Conservation (phyloP, 257 asterid genomes). For the Solanum etuberosum region DNA sequence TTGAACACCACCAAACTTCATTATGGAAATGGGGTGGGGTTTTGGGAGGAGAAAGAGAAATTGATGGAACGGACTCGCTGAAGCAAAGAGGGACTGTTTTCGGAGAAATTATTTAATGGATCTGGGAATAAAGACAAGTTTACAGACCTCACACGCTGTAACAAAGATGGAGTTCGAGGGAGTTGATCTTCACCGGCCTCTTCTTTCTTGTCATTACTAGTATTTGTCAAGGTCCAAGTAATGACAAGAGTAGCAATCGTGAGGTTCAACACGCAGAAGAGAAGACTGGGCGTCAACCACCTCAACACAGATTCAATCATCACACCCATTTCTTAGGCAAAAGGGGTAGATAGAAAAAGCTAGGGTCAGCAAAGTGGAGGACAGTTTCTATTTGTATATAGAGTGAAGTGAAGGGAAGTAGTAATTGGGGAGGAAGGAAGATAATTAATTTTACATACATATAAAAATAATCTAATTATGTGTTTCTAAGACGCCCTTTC, state of each 20-base stretch:
- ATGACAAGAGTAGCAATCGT: constrained; percentile 60
- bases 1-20: background rate
- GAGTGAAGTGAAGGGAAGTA: background rate
- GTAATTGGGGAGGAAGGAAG: background rate
- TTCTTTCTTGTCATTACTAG: constrained; percentile 2
- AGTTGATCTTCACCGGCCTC: background rate
- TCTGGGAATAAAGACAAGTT: background rate
- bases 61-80: constrained; percentile 60
- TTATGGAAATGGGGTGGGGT: constrained; percentile 6
- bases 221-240: constrained; percentile 27
- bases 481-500: too few species aligned
- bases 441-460: background rate
- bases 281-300: constrained; percentile 78
- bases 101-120: background rate
- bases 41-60: constrained; percentile 15
- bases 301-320: constrained; percentile 33
- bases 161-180: background rate
- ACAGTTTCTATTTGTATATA: background rate
- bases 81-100: constrained; percentile 38
- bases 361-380: background rate
- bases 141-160: background rate
- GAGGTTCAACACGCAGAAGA: constrained; percentile 68
- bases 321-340: background rate
- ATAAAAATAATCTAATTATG: too few species aligned
- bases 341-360: background rate